phyloP scores from a whole-genome alignment of 73 alveolate genomes.

The Stentor roeselii region DNA sequence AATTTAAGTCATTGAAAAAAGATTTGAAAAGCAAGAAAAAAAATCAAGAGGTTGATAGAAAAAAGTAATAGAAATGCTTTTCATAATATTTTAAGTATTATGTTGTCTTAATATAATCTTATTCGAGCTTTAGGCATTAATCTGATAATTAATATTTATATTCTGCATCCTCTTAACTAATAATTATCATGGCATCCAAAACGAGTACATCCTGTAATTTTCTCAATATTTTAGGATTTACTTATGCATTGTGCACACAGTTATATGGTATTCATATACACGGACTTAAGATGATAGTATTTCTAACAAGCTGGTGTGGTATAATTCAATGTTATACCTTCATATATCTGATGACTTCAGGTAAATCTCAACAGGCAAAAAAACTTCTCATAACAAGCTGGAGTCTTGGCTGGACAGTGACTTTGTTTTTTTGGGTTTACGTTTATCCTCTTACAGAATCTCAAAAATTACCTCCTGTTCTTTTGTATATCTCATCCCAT shows the following conservation, averaged over 20 bases:
- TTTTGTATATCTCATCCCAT: neutral
- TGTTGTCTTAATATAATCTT: too few relatives aligned
- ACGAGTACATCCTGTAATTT: too few relatives aligned
- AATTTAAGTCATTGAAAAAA: neutral
- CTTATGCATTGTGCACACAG: neutral
- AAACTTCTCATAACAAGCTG: neutral
- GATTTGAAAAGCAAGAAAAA: too few relatives aligned
- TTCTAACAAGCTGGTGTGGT: neutral
- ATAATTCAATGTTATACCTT: neutral
- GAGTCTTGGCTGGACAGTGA: slow-evolving; percentile 2
- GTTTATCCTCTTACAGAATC: neutral
- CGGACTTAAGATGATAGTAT: neutral
- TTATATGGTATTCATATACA: neutral
- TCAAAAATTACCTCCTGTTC: neutral
- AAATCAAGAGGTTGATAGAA: too few relatives aligned
- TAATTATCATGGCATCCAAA: too few relatives aligned
- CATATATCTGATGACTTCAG: neutral
- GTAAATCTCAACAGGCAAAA: neutral
- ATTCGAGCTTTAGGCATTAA: too few relatives aligned
- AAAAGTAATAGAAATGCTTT: too few relatives aligned
- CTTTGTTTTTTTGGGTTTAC: neutral
- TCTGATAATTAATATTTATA: too few relatives aligned
- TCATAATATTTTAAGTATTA: too few relatives aligned
- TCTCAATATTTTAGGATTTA: neutral
- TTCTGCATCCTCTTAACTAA: too few relatives aligned